Conservation (phyloP, 106 monocot genomes). For the Iris macrosiphon region DNA sequence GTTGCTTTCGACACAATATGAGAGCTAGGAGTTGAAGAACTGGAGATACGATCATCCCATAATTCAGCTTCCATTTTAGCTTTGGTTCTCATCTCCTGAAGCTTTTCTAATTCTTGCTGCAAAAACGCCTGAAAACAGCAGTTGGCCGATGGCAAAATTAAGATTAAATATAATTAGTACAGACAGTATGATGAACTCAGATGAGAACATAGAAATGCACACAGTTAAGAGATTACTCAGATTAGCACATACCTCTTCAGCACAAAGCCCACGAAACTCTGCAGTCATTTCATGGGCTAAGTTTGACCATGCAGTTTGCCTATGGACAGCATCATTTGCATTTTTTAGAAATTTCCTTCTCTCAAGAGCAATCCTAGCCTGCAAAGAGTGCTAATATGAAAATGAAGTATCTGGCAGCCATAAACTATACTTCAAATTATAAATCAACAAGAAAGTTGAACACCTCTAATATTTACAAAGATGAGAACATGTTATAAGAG, state of each 20-base stretch:
- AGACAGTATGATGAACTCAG: background rate
- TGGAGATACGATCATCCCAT: conserved; percentile 81
- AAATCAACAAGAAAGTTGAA: too few relatives aligned
- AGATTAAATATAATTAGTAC: too few relatives aligned
- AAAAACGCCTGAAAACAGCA: conserved; percentile 70
- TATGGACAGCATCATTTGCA: conserved; percentile 85
- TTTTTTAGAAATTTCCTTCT: conserved; percentile 89
- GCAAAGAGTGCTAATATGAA: background rate
- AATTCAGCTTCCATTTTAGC: conserved; percentile 83
- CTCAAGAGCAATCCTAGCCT: conserved; percentile 97
- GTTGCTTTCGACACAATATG: conserved; percentile 92
- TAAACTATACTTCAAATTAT: too few relatives aligned
- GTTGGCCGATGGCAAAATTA: background rate
- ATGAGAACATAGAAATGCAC: background rate
- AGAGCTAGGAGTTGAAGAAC: conserved; percentile 65
- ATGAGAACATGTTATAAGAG: background rate
- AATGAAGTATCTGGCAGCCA: too few relatives aligned
- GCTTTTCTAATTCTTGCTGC: conserved; percentile 96
- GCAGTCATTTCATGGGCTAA: conserved; percentile 97
- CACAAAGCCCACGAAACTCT: conserved; percentile 94
- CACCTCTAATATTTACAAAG: background rate
- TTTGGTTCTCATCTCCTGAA: conserved; percentile 92
- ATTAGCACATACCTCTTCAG: conserved; percentile 77
- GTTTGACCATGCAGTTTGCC: conserved; percentile 89
- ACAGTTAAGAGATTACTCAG: conserved; percentile 5